These are phyloP conservation scores for Chlorencoelia australis DNA, from an alignment of 2,329 filamentous ascomycete genomes.

Conservation along the genomic window DNA sequence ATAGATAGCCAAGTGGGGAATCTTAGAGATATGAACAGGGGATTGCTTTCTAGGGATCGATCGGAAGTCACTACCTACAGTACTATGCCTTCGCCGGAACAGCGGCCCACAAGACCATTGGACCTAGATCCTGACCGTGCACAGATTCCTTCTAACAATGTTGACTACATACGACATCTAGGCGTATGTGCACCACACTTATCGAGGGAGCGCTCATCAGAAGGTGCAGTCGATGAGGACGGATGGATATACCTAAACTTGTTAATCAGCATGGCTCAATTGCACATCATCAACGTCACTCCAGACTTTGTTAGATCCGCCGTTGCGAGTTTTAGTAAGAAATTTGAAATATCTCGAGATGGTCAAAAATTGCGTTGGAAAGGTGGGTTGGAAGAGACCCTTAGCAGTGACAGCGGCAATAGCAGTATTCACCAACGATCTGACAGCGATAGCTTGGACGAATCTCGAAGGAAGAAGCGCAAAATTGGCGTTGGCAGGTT, in stretches of 20 bases:
- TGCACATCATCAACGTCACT: constrained; percentile 78
- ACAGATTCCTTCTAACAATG: constrained; percentile 66
- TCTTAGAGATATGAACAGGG: constrained; percentile 21
- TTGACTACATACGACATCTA: constrained; percentile 68
- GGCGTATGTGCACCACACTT: constrained; percentile 54
- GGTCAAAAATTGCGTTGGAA: constrained; percentile 74
- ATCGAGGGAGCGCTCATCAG: constrained; percentile 33
- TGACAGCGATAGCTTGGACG: constrained; percentile 14
- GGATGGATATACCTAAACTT: constrained; percentile 80
- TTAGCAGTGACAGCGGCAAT: constrained; percentile 53
- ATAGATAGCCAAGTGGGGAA: constrained; percentile 10
- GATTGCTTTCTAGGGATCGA: neutral
- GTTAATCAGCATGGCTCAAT: constrained; percentile 69
- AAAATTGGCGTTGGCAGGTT: constrained; percentile 16
- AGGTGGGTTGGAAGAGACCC: constrained; percentile 56
- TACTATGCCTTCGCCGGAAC: constrained; percentile 41
- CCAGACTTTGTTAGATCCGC: constrained; percentile 66
- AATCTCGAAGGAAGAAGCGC: constrained; percentile 16
- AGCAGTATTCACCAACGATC: constrained; percentile 38
- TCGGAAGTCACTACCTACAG: constrained; percentile 9
- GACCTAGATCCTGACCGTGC: constrained; percentile 72
- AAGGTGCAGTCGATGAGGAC: constrained; percentile 52
- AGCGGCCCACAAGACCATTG: constrained; percentile 65
- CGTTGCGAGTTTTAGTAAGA: constrained; percentile 57
- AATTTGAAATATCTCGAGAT: constrained; percentile 68